A percentile compares a stretch with the other conserved stretches of the same genome.
Conservation (phyloP, 2,329 filamentous ascomycete genomes). For the Aureobasidium pullulans region DNA sequence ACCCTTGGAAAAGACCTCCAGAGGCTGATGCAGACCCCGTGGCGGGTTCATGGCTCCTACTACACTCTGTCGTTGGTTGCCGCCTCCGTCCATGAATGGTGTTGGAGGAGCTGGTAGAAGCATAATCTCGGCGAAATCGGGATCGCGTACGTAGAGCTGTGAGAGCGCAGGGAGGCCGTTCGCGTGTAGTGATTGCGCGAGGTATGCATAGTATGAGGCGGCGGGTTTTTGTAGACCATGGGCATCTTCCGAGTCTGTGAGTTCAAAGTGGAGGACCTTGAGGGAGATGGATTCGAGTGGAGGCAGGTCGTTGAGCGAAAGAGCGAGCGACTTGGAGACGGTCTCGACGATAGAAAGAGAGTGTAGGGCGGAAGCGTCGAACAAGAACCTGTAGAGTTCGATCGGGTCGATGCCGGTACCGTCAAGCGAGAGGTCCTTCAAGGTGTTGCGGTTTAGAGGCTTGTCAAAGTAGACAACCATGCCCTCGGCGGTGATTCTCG, state of each 20-base stretch:
- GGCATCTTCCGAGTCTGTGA: constrained; percentile 56
- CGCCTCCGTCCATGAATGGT: constrained; percentile 36
- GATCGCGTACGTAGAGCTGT: constrained; percentile 78
- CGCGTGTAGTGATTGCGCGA: constrained; percentile 72
- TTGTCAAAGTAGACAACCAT: constrained; percentile 60
- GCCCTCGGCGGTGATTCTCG: constrained; percentile 64
- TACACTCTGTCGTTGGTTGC: not conserved
- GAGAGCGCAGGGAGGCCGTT: constrained; percentile 66
- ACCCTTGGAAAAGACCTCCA: constrained; percentile 61
- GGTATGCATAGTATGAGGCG: constrained; percentile 71
- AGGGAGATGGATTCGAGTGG: constrained; percentile 63
- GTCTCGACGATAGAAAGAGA: constrained; percentile 52
- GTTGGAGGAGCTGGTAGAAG: constrained; percentile 60
- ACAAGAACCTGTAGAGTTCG: constrained; percentile 54
- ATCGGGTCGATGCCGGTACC: constrained; percentile 62
- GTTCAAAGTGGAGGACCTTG: constrained; percentile 71
- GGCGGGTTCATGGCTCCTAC: constrained; percentile 16
- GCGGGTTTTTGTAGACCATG: constrained; percentile 49
- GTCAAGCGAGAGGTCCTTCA: constrained; percentile 63
- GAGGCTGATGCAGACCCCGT: constrained; percentile 45
- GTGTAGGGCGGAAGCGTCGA: constrained; percentile 49
- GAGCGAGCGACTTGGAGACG: constrained; percentile 50
- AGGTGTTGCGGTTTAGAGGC: constrained; percentile 50
- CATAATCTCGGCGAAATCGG: constrained; percentile 72
- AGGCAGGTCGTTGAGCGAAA: constrained; percentile 41